phyloP scores from a whole-genome alignment of 768 basidiomycete genomes.

The Hygrophorus russula region DNA sequence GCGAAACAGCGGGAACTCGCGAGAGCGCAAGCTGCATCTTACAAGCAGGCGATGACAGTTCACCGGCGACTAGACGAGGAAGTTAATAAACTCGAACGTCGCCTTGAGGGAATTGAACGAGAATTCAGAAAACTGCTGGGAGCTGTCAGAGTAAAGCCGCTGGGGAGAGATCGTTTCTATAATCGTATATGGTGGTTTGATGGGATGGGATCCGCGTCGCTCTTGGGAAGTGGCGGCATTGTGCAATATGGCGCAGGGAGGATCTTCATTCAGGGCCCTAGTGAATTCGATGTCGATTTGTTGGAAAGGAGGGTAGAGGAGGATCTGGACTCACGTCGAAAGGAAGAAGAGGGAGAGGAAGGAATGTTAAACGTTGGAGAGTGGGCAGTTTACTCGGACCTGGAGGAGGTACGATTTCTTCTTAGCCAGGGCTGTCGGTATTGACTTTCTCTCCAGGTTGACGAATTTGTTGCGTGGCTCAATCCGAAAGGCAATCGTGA shows the following conservation, averaged over 20 bases:
- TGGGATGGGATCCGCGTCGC: conserved; percentile 77
- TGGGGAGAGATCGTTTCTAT: conserved; percentile 89
- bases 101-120: conserved; percentile 80
- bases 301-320: conserved; percentile 46
- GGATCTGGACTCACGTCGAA: conserved; percentile 49
- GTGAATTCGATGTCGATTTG: conserved; percentile 68
- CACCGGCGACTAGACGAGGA: conserved; percentile 83
- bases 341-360: conserved; percentile 73
- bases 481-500: conserved; percentile 90
- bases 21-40: conserved; percentile 64
- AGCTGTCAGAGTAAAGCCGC: conserved; percentile 73
- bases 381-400: conserved; percentile 85
- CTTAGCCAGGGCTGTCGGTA: conserved; percentile 7
- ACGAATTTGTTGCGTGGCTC: conserved; percentile 79
- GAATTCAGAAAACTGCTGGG: conserved; percentile 89
- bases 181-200: conserved; percentile 99
- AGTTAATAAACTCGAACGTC: conserved; percentile 68
- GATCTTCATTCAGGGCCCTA: conserved; percentile 88
- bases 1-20: conserved; percentile 78
- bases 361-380: conserved; percentile 64
- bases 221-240: conserved; percentile 69
- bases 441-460: conserved; percentile 39
- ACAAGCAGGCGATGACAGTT: conserved; percentile 75
- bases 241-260: conserved; percentile 83
- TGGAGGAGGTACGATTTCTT: conserved; percentile 63